Evolutionary conservation across 2,329 filamentous ascomycete genomes (phyloP), one percentile per base, ranked within the genome.

Genomic region (Diaporthe sp.): DNA sequence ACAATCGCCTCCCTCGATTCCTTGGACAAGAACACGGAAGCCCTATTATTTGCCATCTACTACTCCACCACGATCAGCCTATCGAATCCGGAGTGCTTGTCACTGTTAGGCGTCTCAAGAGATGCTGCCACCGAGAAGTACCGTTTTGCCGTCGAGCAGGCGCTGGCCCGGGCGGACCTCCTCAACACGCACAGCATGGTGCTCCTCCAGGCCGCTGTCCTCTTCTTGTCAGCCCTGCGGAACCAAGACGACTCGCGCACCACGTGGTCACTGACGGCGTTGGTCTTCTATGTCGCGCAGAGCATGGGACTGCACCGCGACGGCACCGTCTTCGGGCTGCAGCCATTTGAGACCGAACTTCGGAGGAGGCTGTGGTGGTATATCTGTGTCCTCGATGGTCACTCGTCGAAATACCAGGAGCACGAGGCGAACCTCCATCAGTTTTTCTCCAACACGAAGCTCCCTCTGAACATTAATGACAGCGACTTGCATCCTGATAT

Each of bases 341-440:
- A 85, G 0, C 86, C 88, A 0, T 92, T 91, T 72, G 89, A 92
- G 46, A 86, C 87, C 1, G 89, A 93, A 79, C 88, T 92, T 78
- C 86, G 90, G 8, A 85, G 91, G 15, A 84, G 91, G 0, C 80
- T 91, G 0, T 92, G 91, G 88, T 92, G 89, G 87, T 86, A 88
- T 65, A 84, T 92, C 4, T 84, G 88, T 34, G 85, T 90, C 15
- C 81, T 92, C 2, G 91, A 93, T 75, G 82, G 88, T 7, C 85
- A 88, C 19, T 85, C 88, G 0, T 87, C 89, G 0, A 89, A 91
- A 75, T 86, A 89, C 13, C 87, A 89, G 31, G 89, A 89, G 3
- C 85, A 83, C 2, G 86, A 84, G n/a, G 80, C 87, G 13, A 85
- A 84, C 0, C 84, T 88, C 0, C 79, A 83, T 2, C 79, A 82